Conservation (phyloP, 1,139 yeast species). For the Geotrichum cucujoidarum region DNA sequence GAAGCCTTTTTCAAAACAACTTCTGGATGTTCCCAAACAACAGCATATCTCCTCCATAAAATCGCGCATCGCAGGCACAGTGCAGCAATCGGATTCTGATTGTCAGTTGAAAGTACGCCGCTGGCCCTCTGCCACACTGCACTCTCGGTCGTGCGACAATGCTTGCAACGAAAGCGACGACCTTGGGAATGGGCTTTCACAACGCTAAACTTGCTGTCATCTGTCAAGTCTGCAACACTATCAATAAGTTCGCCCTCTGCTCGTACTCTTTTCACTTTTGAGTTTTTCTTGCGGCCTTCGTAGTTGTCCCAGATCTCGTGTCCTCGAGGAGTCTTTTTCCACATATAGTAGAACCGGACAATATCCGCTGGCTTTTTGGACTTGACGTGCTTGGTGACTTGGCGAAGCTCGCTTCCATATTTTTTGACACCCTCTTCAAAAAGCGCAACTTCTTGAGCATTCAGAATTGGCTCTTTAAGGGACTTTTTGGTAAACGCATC, state of each 20-base stretch:
- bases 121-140: conserved; percentile 68
- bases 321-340: conserved; percentile 85
- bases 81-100: conserved; percentile 44
- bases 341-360: conserved; percentile 77
- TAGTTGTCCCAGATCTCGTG: conserved; percentile 76
- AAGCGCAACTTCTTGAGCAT: conserved; percentile 53
- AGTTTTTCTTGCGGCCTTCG: conserved; percentile 63
- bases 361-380: conserved; percentile 70
- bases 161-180: conserved; percentile 53
- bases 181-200: conserved; percentile 41
- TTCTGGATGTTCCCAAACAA: conserved; percentile 78
- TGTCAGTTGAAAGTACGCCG: conserved; percentile 47
- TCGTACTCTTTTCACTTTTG: conserved; percentile 33
- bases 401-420: conserved; percentile 76
- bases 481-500: conserved; percentile 49
- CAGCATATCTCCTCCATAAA: conserved; percentile 87
- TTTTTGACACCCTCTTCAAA: conserved; percentile 74
- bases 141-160: conserved; percentile 54
- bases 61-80: conserved; percentile 83
- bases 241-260: conserved; percentile 36
- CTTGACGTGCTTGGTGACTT: conserved; percentile 62
- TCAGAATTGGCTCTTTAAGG: conserved; percentile 71
- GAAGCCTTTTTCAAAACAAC: conserved; percentile 53
- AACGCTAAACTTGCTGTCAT: conserved; percentile 65
- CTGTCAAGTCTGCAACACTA: conserved; percentile 58